Conservation (phyloP, 805 yeast species). For the Metschnikowia kofuensis region DNA sequence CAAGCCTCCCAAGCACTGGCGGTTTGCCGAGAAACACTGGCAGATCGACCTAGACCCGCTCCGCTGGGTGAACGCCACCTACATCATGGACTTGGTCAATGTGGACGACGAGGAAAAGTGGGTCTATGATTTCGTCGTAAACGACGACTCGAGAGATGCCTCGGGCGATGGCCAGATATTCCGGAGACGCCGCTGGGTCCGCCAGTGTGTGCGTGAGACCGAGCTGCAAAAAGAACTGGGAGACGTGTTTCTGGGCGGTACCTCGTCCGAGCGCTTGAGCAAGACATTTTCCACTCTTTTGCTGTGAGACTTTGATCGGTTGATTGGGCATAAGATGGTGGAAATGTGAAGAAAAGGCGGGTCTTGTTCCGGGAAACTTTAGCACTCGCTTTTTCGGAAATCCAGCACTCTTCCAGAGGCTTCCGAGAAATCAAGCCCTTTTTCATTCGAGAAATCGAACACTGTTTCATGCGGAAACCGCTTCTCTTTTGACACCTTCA, state of each 20-base stretch:
- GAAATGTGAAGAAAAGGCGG: not conserved
- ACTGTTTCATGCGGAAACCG: too few relatives aligned
- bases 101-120: slow-evolving; percentile 78
- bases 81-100: slow-evolving; percentile 49
- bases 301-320: slow-evolving; percentile 2
- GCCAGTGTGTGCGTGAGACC: slow-evolving; percentile 33
- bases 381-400: too few relatives aligned
- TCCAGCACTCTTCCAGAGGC: too few relatives aligned
- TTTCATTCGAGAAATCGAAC: too few relatives aligned
- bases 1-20: slow-evolving; percentile 61
- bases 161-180: slow-evolving; percentile 32
- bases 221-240: slow-evolving; percentile 2
- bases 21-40: slow-evolving; percentile 55
- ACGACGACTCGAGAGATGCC: slow-evolving; percentile 17
- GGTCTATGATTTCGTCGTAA: slow-evolving; percentile 62
- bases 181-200: slow-evolving; percentile 68
- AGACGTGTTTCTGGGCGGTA: slow-evolving; percentile 1
- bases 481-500: not conserved
- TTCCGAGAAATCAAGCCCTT: too few relatives aligned
- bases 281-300: slow-evolving; percentile 13
- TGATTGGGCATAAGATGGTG: not conserved
- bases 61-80: slow-evolving; percentile 57
- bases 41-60: slow-evolving; percentile 59
- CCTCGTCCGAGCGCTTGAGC: slow-evolving; percentile 13
- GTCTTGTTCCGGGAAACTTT: too few relatives aligned